Conservation (phyloP, 1,284 basidiomycete genomes). For the Irpex lacteus region DNA sequence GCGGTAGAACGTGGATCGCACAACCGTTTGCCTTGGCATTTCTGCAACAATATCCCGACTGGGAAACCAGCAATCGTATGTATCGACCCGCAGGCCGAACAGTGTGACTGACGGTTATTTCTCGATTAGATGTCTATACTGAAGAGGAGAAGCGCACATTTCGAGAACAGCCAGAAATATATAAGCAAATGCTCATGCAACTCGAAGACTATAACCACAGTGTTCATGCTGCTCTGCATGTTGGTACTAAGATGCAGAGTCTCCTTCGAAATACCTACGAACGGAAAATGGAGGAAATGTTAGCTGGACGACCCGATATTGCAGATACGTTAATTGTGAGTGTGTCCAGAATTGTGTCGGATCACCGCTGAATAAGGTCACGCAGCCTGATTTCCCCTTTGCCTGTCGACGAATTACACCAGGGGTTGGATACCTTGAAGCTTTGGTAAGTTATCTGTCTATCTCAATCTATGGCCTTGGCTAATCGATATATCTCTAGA, state of each 20-base stretch:
- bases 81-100: too few relatives aligned
- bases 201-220: conserved; percentile 36
- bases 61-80: too few relatives aligned
- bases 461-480: background rate
- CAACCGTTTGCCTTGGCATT: too few relatives aligned
- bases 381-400: conserved; percentile 50
- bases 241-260: conserved; percentile 37
- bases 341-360: too few relatives aligned
- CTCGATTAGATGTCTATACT: too few relatives aligned
- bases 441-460: conserved; percentile 30
- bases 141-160: conserved; percentile 18
- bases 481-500: too few relatives aligned
- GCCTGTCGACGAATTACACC: conserved; percentile 54
- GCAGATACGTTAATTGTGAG: conserved; percentile 31
- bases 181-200: conserved; percentile 14
- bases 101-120: too few relatives aligned
- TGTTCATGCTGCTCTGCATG: conserved; percentile 39
- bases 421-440: conserved; percentile 58
- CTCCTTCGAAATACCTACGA: conserved; percentile 35
- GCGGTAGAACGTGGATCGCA: too few relatives aligned
- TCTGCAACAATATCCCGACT: too few relatives aligned
- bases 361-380: too few relatives aligned
- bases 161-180: conserved; percentile 45
- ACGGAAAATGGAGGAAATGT: conserved; percentile 7
- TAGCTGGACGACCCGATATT: conserved; percentile 32